Conservation (phyloP, 192 early-diverging fungal species). For the Rhizophlyctis rosea region DNA sequence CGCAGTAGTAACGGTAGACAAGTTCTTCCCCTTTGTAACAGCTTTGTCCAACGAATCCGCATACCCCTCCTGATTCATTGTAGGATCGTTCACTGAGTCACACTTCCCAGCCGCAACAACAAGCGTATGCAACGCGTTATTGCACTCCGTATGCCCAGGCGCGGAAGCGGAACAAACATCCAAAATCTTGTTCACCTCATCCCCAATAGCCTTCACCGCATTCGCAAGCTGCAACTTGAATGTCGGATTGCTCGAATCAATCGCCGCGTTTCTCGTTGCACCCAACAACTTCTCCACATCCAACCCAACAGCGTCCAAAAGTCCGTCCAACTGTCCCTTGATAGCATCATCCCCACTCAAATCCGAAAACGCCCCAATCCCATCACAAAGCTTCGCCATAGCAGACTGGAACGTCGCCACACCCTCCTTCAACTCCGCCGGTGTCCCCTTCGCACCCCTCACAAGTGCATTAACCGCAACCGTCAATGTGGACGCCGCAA, state of each 20-base stretch:
- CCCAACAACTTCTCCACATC: constrained; percentile 18
- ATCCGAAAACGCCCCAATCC: constrained; percentile 19
- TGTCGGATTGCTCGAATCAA: constrained; percentile 30
- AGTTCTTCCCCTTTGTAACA: constrained; percentile 18
- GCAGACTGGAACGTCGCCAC: constrained; percentile 25
- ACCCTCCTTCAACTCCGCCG: constrained; percentile 34
- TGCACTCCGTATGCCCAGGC: constrained; percentile 49
- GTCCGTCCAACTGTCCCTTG: constrained; percentile 3
- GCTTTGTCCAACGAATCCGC: constrained; percentile 29
- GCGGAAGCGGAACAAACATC: constrained; percentile 42
- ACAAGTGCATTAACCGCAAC: constrained; percentile 36
- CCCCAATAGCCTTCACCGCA: constrained; percentile 32
- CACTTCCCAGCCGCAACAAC: constrained; percentile 20
- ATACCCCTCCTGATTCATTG: constrained; percentile 28
- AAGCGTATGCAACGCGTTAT: constrained; percentile 38
- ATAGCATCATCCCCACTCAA: constrained; percentile 16
- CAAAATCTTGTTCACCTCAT: constrained; percentile 34
- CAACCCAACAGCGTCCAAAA: constrained; percentile 12
- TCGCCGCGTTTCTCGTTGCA: constrained; percentile 22
- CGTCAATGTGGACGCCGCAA: constrained; percentile 28
- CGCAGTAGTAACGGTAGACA: constrained; percentile 12
- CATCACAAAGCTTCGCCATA: constrained; percentile 34
- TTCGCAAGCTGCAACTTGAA: constrained; percentile 31
- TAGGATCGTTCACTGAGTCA: constrained; percentile 37
- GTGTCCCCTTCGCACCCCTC: constrained; percentile 25